Conservation (phyloP, 805 yeast genomes). For the Metschnikowia hibisci region DNA sequence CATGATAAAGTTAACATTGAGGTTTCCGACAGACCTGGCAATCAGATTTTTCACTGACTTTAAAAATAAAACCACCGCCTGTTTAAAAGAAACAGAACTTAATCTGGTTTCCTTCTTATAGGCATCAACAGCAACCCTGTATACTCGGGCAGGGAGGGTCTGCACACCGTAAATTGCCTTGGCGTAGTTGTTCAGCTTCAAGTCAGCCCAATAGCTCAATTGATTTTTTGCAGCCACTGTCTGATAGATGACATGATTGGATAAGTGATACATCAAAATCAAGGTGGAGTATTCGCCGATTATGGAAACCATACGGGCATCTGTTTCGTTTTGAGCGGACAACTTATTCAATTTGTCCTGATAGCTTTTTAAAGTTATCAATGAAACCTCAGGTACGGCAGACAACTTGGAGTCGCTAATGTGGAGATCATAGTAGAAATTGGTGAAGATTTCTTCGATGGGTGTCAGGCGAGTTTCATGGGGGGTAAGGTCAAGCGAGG, state of each 20-base stretch:
- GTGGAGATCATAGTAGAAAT: constrained; percentile 15
- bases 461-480: constrained; percentile 12
- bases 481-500: background rate
- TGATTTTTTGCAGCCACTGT: constrained; percentile 32
- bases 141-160: constrained; percentile 26
- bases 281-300: constrained; percentile 25
- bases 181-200: constrained; percentile 22
- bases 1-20: constrained; percentile 15
- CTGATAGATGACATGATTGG: constrained; percentile 32
- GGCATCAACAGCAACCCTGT: constrained; percentile 2
- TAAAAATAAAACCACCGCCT: background rate
- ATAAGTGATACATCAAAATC: constrained; percentile 24
- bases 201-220: constrained; percentile 32
- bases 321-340: constrained; percentile 6
- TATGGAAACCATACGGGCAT: constrained; percentile 11
- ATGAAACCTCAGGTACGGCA: constrained; percentile 13
- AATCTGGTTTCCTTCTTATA: background rate
- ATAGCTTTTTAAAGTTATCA: constrained; percentile 7
- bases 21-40: constrained; percentile 1
- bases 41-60: constrained; percentile 6
- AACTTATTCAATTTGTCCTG: constrained; percentile 6
- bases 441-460: constrained; percentile 14
- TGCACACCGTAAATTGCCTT: constrained; percentile 34
- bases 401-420: constrained; percentile 12
- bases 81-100: background rate